Evolutionary conservation across 176 grass and related monocot species (phyloP), one percentile per base, ranked within the genome.

Genomic region (Pharus latifolius): DNA sequence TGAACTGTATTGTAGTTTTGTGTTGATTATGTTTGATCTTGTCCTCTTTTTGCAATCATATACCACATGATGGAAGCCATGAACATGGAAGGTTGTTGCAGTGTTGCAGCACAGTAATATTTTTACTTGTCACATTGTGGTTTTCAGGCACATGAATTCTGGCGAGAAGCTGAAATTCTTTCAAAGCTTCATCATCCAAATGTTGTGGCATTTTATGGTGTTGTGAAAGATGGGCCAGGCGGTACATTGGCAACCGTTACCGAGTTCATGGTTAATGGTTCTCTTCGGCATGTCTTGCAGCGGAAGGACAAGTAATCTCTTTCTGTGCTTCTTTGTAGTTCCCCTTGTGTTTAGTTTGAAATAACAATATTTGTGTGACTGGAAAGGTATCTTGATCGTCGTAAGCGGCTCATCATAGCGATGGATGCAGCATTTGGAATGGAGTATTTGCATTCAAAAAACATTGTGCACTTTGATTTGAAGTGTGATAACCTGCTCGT

Each of bases 231-330:
- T 66, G 91, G 91, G 27, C 91, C 94, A 20, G 94, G 89, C 29
- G 87, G 89, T 38, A 98, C 94, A 25, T 82, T 96, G 56, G 91
- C 91, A 1, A 96, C 91, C 32, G 87, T 96, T n/a, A 91, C 91
- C 15, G 91, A 96, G 73, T 96, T 96, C 64, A 96, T 96, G 91
- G 91, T 96, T 82, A 96, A 96, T 87, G 91, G 91, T 66, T 96
- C 91, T 82, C 91, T 96, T 76, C 73, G 94, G 69, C 94, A 90
- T 74, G 94, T 98, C 56, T 78, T 98, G 70, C 86, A 89, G 77
- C 83, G 94, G 30, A 98, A 96, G 80, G 91, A 98, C 78, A 98
- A 85, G 94, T 98, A 90, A 82, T 27, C 62, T 17, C 27, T 80
- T 75, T 5, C 26, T 75, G 31, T 59, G 2, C 38, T 37, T 77